phyloP scores from a whole-genome alignment of 164 flowering plant genomes.

The Protea cynaroides region DNA sequence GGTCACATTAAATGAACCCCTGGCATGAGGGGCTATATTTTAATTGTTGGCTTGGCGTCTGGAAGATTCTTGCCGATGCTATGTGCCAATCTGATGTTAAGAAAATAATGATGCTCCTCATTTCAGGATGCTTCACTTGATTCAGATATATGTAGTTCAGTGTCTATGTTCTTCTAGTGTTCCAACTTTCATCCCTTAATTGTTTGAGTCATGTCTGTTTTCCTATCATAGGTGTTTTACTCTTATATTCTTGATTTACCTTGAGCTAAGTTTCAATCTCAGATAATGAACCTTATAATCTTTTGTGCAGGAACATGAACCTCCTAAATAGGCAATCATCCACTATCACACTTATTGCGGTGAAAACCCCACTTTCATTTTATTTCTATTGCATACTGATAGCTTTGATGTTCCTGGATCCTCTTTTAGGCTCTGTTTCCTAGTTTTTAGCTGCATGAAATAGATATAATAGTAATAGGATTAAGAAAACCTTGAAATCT shows the following conservation, averaged over 20 bases:
- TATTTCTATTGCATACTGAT: background rate
- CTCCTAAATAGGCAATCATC: constrained; percentile 46
- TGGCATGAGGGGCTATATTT: too few species aligned
- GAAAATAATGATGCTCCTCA: too few species aligned
- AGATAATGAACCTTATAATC: background rate
- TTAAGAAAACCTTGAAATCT: too few species aligned
- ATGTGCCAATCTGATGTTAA: too few species aligned
- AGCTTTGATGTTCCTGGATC: background rate
- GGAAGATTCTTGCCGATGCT: too few species aligned
- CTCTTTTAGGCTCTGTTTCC: too few species aligned
- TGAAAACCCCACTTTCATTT: constrained; percentile 20
- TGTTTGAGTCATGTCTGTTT: background rate
- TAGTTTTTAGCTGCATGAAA: too few species aligned
- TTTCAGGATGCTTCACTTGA: too few species aligned
- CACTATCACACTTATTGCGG: constrained; percentile 60
- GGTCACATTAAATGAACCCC: background rate
- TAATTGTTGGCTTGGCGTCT: too few species aligned
- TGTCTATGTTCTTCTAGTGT: background rate
- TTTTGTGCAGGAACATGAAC: constrained; percentile 60
- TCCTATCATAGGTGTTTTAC: background rate
- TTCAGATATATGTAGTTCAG: background rate
- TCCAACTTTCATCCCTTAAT: background rate
- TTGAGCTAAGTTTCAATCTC: background rate
- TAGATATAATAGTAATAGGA: too few species aligned
- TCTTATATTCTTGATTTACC: background rate